These are phyloP conservation scores for Epichloe sp. DNA, from an alignment of 2,329 filamentous ascomycete species.

Conservation along the genomic window DNA sequence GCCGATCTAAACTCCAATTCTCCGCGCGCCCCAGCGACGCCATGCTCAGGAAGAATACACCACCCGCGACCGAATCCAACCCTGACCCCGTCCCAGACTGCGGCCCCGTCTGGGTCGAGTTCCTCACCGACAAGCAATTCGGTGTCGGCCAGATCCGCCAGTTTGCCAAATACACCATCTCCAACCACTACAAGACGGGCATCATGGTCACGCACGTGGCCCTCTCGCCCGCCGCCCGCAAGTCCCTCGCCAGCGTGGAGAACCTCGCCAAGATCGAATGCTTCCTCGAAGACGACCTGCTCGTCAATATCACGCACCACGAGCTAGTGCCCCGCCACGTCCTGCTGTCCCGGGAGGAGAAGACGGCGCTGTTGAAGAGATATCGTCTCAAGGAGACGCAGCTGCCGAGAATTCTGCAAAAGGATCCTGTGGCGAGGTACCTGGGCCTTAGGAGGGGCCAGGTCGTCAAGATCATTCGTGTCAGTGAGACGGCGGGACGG, in stretches of 20 bases:
- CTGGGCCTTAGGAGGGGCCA: slow-evolving; percentile 80
- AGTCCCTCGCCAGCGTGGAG: slow-evolving; percentile 67
- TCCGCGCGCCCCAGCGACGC: slow-evolving; percentile 70
- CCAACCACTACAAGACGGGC: slow-evolving; percentile 75
- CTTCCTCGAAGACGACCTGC: slow-evolving; percentile 87
- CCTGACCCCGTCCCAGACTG: slow-evolving; percentile 61
- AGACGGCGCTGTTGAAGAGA: slow-evolving; percentile 67
- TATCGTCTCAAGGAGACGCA: slow-evolving; percentile 97
- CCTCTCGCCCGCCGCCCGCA: slow-evolving; percentile 76
- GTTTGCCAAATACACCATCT: slow-evolving; percentile 71
- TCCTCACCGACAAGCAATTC: slow-evolving; percentile 65
- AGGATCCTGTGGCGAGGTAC: slow-evolving; percentile 87
- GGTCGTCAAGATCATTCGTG: slow-evolving; percentile 96
- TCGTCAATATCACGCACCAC: slow-evolving; percentile 97
- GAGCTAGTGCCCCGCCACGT: slow-evolving; percentile 93
- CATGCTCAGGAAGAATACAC: slow-evolving; percentile 78
- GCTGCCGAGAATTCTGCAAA: slow-evolving; percentile 78
- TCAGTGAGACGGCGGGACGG: slow-evolving; percentile 85
- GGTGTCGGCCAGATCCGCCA: slow-evolving; percentile 86
- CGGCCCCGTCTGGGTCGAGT: slow-evolving; percentile 88
- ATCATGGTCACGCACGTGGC: slow-evolving; percentile 77
- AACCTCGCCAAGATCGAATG: slow-evolving; percentile 75
- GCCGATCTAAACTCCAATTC: slow-evolving; percentile 75
- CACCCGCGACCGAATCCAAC: slow-evolving; percentile 53
- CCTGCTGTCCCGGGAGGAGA: slow-evolving; percentile 80